Evolutionary conservation across 345 rosid species (phyloP), one percentile per base, ranked within the genome.

Genomic region (Noccaea caerulescens): DNA sequence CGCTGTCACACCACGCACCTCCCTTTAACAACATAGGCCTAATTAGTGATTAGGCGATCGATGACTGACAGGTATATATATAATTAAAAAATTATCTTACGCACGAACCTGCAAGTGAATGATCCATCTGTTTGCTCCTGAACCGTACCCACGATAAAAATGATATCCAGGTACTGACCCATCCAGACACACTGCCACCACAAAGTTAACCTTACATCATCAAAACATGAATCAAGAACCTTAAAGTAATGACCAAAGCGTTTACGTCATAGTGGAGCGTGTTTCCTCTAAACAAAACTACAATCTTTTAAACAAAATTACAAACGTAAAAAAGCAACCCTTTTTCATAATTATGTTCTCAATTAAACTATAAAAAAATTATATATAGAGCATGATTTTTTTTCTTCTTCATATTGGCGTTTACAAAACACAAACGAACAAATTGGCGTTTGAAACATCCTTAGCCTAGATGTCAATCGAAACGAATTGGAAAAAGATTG

Each of bases 161-260:
- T 89, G 93, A 85, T 91, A 93, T 73, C 96, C 98, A 4, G 97
- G 94, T 2, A 94, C 87, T 70, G 94, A 87, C 42, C 97, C 98
- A 74, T 93, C 98, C 81, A 91, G 79, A 72, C 98, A 93, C 70
- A 91, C 97, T 93, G 87, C 73, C 76, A n/a, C 45, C 39, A 38
- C 45, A 67, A 58, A 16, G 8, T 14, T 9, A 14, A 39, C 51
- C 42, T 37, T 47, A 39, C 41, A 46, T 77, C 70, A 65, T 49
- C 44, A 47, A 63, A 32, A 55, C 46, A 52, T 36, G 38, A 61
- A 7, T 5, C 5, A 6, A 54, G 6, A 55, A 51, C 10, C 8
- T 36, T 8, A 6, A 4, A 32, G 0, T 4, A 18, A 6, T 49
- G 16, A 16, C 10, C 10, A 33, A 42, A 47, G 12, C 56, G 34